Conservation (phyloP, 1,139 yeast species). For the Suhomyces guaymorum region DNA sequence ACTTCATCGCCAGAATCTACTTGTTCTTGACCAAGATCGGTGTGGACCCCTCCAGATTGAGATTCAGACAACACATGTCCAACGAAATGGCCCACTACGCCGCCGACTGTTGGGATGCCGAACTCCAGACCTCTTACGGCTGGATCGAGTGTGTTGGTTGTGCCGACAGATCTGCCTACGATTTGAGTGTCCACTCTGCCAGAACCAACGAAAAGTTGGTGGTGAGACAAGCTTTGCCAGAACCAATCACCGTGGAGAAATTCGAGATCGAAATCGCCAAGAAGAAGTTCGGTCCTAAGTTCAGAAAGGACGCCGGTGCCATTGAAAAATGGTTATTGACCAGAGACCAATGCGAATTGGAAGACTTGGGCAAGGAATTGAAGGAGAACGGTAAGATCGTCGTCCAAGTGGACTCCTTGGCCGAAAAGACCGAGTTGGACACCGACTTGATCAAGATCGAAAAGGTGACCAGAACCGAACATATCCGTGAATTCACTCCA, state of each 20-base stretch:
- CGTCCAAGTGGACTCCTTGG: conserved; percentile 61
- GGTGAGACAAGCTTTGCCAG: conserved; percentile 85
- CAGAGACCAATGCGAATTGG: conserved; percentile 85
- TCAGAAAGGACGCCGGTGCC: conserved; percentile 93
- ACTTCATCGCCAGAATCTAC: conserved; percentile 91
- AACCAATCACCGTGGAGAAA: conserved; percentile 79
- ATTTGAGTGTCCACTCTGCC: conserved; percentile 91
- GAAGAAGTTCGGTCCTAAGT: conserved; percentile 96
- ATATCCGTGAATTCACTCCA: conserved; percentile 93
- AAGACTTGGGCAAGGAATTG: conserved; percentile 71
- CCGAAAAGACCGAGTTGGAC: conserved; percentile 67
- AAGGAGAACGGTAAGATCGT: conserved; percentile 62
- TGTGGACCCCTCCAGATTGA: conserved; percentile 75
- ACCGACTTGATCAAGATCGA: conserved; percentile 70
- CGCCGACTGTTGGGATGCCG: conserved; percentile 99
- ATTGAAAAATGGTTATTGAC: conserved; percentile 78
- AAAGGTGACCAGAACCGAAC: conserved; percentile 79
- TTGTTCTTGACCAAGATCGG: conserved; percentile 85
- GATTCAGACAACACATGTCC: conserved; percentile 98
- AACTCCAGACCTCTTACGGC: conserved; percentile 91
- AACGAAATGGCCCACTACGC: conserved; percentile 99
- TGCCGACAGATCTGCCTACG: conserved; percentile 99
- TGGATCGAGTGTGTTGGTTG: conserved; percentile 99
- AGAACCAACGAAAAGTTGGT: conserved; percentile 93
- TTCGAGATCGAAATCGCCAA: conserved; percentile 84